Evolutionary conservation across 371 early-diverging fungal species (phyloP).

Genomic region (Mortierella sp.): DNA sequence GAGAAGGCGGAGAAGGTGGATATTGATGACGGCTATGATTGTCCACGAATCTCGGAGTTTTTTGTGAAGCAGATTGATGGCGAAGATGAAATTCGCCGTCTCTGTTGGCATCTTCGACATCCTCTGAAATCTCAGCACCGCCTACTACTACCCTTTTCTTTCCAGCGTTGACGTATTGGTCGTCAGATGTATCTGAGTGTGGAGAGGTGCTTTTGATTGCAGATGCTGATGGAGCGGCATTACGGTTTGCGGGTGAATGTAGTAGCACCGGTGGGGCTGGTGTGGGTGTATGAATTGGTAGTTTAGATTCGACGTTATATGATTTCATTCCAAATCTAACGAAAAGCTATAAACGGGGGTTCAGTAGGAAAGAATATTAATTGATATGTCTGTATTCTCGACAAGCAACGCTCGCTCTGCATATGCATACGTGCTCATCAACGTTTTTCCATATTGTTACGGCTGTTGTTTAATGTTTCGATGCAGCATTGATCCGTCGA

Average conservation of each 20-base stretch:
- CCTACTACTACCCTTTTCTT: neutral
- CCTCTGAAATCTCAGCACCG: neutral
- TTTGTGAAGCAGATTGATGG: neutral
- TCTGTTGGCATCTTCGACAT: neutral
- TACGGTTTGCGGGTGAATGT: constrained; percentile 20
- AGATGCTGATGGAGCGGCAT: constrained; percentile 32
- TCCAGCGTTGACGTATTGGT: neutral
- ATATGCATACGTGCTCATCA: neutral
- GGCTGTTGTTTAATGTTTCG: no score
- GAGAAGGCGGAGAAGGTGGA: neutral
- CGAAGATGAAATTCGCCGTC: neutral
- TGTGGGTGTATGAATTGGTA: constrained; percentile 38
- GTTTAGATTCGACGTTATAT: constrained; percentile 24
- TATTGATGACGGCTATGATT: neutral
- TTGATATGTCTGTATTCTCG: neutral
- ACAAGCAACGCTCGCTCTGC: neutral
- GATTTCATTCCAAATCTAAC: constrained; percentile 32
- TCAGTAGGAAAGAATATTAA: neutral
- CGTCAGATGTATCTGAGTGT: neutral
- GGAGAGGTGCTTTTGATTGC: constrained; percentile 33
- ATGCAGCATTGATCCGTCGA: no score
- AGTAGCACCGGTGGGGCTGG: constrained; percentile 30
- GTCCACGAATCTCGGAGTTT: neutral
- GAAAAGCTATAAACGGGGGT: constrained; percentile 9
- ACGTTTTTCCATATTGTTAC: no score